Evolutionary conservation across 176 grass and related monocot genomes (phyloP).

Genomic region (Hyparrhenia diplandra): DNA sequence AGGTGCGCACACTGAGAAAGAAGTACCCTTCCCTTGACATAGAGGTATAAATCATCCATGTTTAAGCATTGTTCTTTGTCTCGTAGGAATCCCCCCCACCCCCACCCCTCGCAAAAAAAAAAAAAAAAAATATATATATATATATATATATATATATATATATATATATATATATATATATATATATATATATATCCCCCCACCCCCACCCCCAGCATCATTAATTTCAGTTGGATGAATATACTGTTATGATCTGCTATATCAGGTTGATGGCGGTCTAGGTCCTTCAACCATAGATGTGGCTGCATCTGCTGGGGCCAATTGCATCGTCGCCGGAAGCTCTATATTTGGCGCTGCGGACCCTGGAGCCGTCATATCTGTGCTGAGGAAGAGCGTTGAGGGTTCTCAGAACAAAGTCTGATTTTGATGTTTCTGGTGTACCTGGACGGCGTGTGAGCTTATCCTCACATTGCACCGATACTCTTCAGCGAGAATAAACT

Average conservation of each 20-base stretch:
- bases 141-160: too few relatives aligned
- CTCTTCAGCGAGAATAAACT: slow-evolving; percentile 22
- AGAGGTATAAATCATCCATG: slow-evolving; percentile 49
- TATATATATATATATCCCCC: too few relatives aligned
- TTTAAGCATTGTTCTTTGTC: background rate
- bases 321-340: slow-evolving; percentile 96
- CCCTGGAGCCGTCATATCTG: slow-evolving; percentile 65
- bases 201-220: too few relatives aligned
- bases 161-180: too few relatives aligned
- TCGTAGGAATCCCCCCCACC: too few relatives aligned
- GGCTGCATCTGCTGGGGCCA: slow-evolving; percentile 78
- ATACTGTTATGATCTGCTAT: background rate
- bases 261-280: slow-evolving; percentile 87
- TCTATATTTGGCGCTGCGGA: slow-evolving; percentile 73
- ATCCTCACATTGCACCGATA: background rate
- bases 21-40: slow-evolving; percentile 95
- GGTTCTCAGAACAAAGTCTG: slow-evolving; percentile 48
- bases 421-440: slow-evolving; percentile 21
- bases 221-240: background rate
- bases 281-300: slow-evolving; percentile 81
- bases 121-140: too few relatives aligned
- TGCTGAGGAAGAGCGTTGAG: slow-evolving; percentile 69
- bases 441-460: background rate
- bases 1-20: slow-evolving; percentile 81
- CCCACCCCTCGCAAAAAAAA: too few relatives aligned